Evolutionary conservation across 164 flowering plant species (phyloP).

Genomic region (Buxus sempervirens): DNA sequence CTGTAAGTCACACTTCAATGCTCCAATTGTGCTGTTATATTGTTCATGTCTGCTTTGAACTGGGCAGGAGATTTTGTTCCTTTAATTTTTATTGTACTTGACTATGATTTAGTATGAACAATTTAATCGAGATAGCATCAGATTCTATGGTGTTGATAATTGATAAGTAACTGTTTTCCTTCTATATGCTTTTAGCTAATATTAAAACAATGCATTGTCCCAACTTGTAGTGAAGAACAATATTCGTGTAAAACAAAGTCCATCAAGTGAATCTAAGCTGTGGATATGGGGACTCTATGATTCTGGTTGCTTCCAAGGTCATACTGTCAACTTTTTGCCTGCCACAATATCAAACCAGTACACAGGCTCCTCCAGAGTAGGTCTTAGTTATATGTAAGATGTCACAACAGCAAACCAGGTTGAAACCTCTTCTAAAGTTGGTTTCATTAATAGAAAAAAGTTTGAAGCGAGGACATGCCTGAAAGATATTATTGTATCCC

Average conservation of each 20-base stretch:
- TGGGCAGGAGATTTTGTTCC: not conserved
- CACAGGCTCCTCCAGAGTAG: too few species aligned
- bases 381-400: too few species aligned
- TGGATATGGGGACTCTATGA: too few species aligned
- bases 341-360: too few species aligned
- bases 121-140: not conserved
- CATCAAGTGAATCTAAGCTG: too few species aligned
- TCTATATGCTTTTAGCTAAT: not conserved
- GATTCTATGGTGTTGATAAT: not conserved
- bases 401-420: not conserved
- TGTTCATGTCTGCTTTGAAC: not conserved
- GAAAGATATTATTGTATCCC: not conserved
- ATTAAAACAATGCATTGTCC: too few species aligned
- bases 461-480: not conserved
- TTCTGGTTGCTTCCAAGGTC: too few species aligned
- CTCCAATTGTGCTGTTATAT: not conserved
- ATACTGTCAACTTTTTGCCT: too few species aligned
- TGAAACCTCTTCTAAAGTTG: not conserved
- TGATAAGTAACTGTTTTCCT: not conserved
- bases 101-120: not conserved
- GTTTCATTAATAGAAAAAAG: not conserved
- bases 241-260: too few species aligned
- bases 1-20: constrained; percentile 46
- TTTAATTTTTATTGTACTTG: not conserved
- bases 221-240: too few species aligned